Evolutionary conservation across 805 yeast genomes (phyloP), one percentile per base, ranked within the genome.

Genomic region (Ogataea henricii): DNA sequence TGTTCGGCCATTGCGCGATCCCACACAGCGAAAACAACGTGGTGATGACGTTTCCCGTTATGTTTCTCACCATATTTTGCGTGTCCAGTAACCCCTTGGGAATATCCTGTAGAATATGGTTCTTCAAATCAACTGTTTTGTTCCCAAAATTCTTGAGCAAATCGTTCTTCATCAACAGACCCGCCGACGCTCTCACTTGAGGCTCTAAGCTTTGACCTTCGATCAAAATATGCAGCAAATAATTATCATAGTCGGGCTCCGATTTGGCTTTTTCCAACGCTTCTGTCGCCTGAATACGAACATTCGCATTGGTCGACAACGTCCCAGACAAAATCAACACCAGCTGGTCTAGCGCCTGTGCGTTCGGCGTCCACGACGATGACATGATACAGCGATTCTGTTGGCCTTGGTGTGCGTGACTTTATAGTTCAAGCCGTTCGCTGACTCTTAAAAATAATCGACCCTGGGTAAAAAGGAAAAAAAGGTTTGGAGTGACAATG

Each of bases 1-100:
- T 73, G 37, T 74, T 77, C 2, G 94, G 90, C 96, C 96, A 89
- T 22, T 73, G 71, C 21, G 73, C 69, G 36, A 87, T 72, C 1
- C 96, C 95, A 46, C 67, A 67, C 8, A 80, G 72, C 2, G 86
- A 74, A 56, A 90, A 86, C 25, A 94, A 68, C 0, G 96, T 77
- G 2, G 97, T 87, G 44, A 92, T 82, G 42, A 90, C 96, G 60
- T 85, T 90, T 33, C 97, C 97, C 5, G 97, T 85, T 51, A 92
- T 88, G 62, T 87, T 89, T 51, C 96, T 78, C 23, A 92, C 87
- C 55, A 88, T 70, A n/a, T 70, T 64, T 45, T 78, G 78, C 1
- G 68, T 56, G 51, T 78, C 85, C 26, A 77, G 58, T 37, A 89
- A 71, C 2, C 89, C 74, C 57, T 66, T 65, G 51, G 72, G 59